These are phyloP conservation scores for Beauveria brongniartii DNA, from an alignment of 2,329 filamentous ascomycete species.

Conservation along the genomic window DNA sequence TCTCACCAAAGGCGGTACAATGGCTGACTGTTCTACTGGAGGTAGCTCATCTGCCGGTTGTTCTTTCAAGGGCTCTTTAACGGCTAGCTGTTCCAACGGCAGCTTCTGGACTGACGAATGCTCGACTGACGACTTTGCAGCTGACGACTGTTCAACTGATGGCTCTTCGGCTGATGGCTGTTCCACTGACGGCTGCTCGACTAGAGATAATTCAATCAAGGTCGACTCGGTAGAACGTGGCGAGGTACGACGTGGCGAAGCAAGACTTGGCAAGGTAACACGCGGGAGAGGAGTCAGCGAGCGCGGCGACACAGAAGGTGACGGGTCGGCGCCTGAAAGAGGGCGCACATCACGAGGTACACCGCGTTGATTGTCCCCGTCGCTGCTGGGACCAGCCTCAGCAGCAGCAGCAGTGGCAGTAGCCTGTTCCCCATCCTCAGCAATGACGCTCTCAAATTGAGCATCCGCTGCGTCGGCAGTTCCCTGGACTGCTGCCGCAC, in stretches of 20 bases:
- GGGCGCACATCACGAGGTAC: neutral
- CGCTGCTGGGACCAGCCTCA: neutral
- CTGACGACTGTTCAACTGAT: neutral
- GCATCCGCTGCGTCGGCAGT: neutral
- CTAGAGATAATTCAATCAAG: too few species aligned
- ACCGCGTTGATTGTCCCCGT: neutral
- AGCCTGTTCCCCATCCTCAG: neutral
- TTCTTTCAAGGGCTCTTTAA: neutral
- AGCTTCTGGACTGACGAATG: neutral
- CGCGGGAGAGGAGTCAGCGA: neutral
- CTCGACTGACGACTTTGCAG: neutral
- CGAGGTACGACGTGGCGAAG: too few species aligned
- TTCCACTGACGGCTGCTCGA: neutral
- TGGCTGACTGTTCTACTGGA: neutral
- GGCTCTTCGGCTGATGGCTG: neutral
- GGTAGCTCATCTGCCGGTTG: neutral
- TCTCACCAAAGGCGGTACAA: too few species aligned
- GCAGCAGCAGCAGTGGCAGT: neutral
- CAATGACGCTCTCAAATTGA: neutral
- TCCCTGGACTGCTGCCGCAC: neutral
- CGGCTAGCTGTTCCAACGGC: neutral
- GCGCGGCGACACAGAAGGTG: neutral
- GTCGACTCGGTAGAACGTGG: neutral
- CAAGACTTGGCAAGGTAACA: too few species aligned
- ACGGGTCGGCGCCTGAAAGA: neutral